Percentiles rank a stretch among this genome's conserved stretches.
These are phyloP conservation scores for Panicum hallii DNA, from an alignment of 202 grass and related monocot species.

Conservation along the genomic window DNA sequence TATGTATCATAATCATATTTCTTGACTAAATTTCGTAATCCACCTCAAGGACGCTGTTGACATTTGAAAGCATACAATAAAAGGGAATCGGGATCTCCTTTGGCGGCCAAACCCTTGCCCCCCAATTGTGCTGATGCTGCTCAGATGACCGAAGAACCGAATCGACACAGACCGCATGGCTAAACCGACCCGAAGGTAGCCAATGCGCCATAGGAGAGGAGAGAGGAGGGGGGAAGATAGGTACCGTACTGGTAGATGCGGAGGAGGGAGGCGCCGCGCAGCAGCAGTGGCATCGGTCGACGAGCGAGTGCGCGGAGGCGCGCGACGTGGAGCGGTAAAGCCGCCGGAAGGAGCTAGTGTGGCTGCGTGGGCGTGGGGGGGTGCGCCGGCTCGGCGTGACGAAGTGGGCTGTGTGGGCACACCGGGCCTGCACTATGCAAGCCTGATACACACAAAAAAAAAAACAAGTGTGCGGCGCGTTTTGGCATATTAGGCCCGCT, in stretches of 20 bases:
- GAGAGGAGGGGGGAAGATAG: neutral
- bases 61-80: neutral
- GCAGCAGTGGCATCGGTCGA: conserved; percentile 51
- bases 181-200: neutral
- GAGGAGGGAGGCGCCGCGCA: conserved; percentile 53
- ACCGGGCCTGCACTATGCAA: too few species aligned
- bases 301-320: conserved; percentile 32
- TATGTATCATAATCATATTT: neutral
- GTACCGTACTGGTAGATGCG: conserved; percentile 45
- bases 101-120: conserved; percentile 25
- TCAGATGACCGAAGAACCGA: conserved; percentile 25
- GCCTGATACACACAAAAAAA: too few species aligned
- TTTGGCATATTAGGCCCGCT: neutral
- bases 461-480: neutral
- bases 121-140: neutral
- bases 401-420: neutral
- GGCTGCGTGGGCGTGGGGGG: neutral
- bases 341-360: neutral
- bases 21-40: neutral
- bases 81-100: neutral
- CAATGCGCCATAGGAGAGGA: conserved; percentile 28
- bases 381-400: neutral
- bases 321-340: conserved; percentile 30
- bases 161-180: conserved; percentile 7
- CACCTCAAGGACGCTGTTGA: neutral